These are phyloP conservation scores for Coemansia aciculifera DNA, from an alignment of 192 early-diverging fungal species.

Conservation along the genomic window DNA sequence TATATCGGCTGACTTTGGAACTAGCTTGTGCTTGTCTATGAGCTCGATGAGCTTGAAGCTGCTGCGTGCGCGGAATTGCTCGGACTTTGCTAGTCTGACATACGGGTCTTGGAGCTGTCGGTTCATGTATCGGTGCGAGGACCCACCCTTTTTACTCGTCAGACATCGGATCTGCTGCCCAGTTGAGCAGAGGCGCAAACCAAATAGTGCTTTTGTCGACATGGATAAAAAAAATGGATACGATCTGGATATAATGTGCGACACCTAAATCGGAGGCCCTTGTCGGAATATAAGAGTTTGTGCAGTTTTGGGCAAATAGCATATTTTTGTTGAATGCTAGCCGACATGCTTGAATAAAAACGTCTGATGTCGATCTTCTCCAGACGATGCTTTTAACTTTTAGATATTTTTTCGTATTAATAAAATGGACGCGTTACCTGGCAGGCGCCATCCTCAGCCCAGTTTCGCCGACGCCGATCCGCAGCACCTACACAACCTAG, in stretches of 20 bases:
- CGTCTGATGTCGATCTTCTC: neutral
- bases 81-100: constrained; percentile 57
- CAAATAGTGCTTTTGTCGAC: constrained; percentile 2
- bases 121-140: constrained; percentile 63
- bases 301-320: constrained; percentile 6
- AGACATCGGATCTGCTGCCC: constrained; percentile 7
- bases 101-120: constrained; percentile 71
- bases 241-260: neutral
- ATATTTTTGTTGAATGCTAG: neutral
- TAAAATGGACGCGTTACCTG: neutral
- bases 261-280: neutral
- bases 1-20: constrained; percentile 11
- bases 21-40: constrained; percentile 54
- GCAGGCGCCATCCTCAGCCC: neutral
- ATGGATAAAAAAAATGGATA: neutral
- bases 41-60: constrained; percentile 72
- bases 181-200: neutral
- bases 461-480: neutral
- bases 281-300: neutral
- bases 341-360: neutral
- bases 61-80: constrained; percentile 70
- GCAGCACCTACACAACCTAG: neutral
- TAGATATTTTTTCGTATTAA: neutral
- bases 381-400: neutral
- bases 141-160: constrained; percentile 42